Conservation (phyloP, 73 alveolate species). For the Blepharisma japonicum region DNA sequence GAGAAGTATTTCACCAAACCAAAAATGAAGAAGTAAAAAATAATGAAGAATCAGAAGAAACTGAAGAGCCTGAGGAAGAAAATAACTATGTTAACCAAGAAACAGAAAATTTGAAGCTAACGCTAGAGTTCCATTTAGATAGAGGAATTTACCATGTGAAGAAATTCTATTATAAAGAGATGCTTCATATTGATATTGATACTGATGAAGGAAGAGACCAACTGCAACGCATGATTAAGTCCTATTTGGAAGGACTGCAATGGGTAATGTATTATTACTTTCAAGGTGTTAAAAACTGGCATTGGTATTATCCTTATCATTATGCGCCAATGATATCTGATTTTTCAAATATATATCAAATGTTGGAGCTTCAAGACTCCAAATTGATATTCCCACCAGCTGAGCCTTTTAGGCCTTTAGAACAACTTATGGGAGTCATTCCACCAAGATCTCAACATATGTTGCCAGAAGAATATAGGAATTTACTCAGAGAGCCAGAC, state of each 20-base stretch:
- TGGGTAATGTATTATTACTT: constrained; percentile 92
- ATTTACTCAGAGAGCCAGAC: constrained; percentile 52
- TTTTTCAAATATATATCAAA: constrained; percentile 55
- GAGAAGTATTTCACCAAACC: constrained; percentile 6
- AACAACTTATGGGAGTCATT: constrained; percentile 82
- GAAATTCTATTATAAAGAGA: constrained; percentile 67
- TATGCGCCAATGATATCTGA: constrained; percentile 99
- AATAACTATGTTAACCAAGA: background rate
- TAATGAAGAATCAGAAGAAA: background rate
- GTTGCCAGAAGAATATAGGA: constrained; percentile 78
- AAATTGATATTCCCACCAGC: constrained; percentile 57
- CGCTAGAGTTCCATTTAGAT: constrained; percentile 23
- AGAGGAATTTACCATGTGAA: constrained; percentile 32
- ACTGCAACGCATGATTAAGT: constrained; percentile 52
- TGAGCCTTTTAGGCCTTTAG: constrained; percentile 85
- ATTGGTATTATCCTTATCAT: constrained; percentile 97
- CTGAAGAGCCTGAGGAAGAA: constrained; percentile 27
- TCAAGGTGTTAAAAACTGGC: constrained; percentile 95
- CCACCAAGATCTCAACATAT: constrained; percentile 81
- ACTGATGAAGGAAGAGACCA: constrained; percentile 65
- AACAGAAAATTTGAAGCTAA: constrained; percentile 12
- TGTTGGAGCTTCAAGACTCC: constrained; percentile 51
- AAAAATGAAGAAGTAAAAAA: background rate
- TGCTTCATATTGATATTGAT: constrained; percentile 67
- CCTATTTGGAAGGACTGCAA: constrained; percentile 90